Conservation (phyloP, 768 basidiomycete genomes). For the Mycena rosella region DNA sequence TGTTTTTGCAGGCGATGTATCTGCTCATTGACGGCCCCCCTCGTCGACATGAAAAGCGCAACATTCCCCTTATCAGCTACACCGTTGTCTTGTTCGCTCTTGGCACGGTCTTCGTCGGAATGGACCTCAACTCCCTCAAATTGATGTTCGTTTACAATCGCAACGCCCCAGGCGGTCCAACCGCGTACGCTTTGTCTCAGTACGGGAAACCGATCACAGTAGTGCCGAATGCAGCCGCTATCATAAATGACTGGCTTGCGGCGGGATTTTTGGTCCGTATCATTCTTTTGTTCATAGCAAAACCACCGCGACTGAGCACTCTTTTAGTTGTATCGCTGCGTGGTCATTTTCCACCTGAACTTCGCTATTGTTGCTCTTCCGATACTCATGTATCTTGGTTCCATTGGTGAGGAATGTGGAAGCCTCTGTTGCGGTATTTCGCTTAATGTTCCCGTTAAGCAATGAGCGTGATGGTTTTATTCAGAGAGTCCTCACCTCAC, state of each 20-base stretch:
- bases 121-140: conserved; percentile 45
- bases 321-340: conserved; percentile 25
- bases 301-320: neutral
- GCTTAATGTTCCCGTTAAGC: neutral
- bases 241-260: conserved; percentile 32
- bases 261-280: conserved; percentile 26
- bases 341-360: conserved; percentile 31
- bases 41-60: conserved; percentile 32
- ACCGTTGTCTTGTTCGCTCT: conserved; percentile 44
- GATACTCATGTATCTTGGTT: conserved; percentile 28
- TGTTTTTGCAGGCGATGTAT: conserved; percentile 29
- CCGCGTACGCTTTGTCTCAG: conserved; percentile 36
- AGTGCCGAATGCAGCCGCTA: conserved; percentile 23
- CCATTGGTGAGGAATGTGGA: conserved; percentile 10
- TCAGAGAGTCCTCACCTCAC: conserved; percentile 26
- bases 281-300: no score
- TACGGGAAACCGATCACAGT: conserved; percentile 22
- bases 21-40: conserved; percentile 18
- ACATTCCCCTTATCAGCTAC: conserved; percentile 43
- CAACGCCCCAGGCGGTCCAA: conserved; percentile 43
- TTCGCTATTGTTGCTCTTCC: conserved; percentile 26
- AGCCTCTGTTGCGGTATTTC: no score
- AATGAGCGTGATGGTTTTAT: conserved; percentile 23
- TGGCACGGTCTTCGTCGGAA: conserved; percentile 43
- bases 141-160: conserved; percentile 47